Base-by-base conservation (phyloP, 78 protist genomes). In the Isochrysis galbana region DNA sequence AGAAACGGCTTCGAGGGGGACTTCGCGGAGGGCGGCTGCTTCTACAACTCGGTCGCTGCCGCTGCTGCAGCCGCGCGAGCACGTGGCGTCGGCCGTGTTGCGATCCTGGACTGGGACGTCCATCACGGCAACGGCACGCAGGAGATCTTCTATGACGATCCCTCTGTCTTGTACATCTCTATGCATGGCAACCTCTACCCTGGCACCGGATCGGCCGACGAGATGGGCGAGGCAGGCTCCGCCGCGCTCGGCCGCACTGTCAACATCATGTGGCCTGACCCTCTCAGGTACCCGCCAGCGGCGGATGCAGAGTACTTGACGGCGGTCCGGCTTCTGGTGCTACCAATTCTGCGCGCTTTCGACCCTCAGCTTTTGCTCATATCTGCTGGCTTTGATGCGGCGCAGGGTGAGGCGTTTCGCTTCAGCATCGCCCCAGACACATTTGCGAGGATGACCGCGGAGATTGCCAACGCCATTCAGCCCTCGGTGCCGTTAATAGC, bases 71-170 rank as follows among this genome's bases (percentile, higher is more conserved):
- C 61, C 29, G 61, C 61, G 61, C 61, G 61, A 51, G 61, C 61
- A 14, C 29, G 29, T 7, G 61, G 61, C 61, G 61, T 51, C 29
- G 61, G 14, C 29, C 61, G 61, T 7, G 61, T 51, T 51, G 61
- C 61, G 61, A 90, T 97, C 48, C 41, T 97, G 47, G 98, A 97
- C 89, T 96, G 93, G 91, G 98, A 97, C 80, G 96, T 97, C 45
- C 98, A 97, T 45, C 98, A 96, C 86, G 97, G 98, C 17, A 96
- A 96, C 88, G 98, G 98, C 32, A 96, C 97, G 29, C 95, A 96
- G 89, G 97, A 51, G 61, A 91, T 97, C 14, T 45, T 96, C 38
- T 92, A 93, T 19, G 91, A 96, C 34, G 97, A 94, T 61, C 95
- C 95, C 22, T 61, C 90, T 41, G 92, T 96, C 91, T 67, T 96